Base-by-base conservation (phyloP, 441 rosid species). In the Populus tomentosa region DNA sequence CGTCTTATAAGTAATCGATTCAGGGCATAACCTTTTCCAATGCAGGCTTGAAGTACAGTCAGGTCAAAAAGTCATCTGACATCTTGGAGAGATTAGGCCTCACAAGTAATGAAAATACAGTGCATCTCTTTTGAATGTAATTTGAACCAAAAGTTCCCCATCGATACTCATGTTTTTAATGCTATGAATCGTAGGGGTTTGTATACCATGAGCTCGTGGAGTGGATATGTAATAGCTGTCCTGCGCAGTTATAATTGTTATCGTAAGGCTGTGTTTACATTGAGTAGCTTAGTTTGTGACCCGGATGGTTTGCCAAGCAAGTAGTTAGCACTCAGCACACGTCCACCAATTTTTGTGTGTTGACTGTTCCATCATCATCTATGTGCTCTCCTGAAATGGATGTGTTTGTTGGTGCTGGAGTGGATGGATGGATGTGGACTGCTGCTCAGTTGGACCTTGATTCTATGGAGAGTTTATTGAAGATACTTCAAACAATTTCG, bases 1-100 rank as follows among this genome's bases (percentile, higher is more conserved):
- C 75, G 28, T 82, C 81, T 33, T n/a, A n/a, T 87, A 73, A 80
- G 66, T 24, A 50, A 46, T 69, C 32, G 32, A 10, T 26, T 26
- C 16, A 38, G 33, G 20, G 69, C 24, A 59, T 59, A n/a, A 67
- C 20, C 53, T 23, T 50, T 68, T 33, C 6, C 11, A 18, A 65
- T 78, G 16, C 42, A 38, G 36, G 53, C 46, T 14, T 46, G 75
- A 46, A 35, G 14, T 32, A 36, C 13, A 36, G 21, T 70, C 40
- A 75, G 33, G 62, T n/a, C 59, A 53, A 53, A 63, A 50, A 50
- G 30, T 66, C 56, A 33, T 67, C 10, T 61, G 28, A 5, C 59
- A 65, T 75, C 64, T 63, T 3, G 36, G 64, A 46, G 30, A 8
- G 20, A 75, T 36, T 11, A 21, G 10, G 42, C 38, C 20, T 67